Evolutionary conservation across 2,329 filamentous ascomycete species (phyloP).

Genomic region (Paraphaeosphaeria sporulosa): DNA sequence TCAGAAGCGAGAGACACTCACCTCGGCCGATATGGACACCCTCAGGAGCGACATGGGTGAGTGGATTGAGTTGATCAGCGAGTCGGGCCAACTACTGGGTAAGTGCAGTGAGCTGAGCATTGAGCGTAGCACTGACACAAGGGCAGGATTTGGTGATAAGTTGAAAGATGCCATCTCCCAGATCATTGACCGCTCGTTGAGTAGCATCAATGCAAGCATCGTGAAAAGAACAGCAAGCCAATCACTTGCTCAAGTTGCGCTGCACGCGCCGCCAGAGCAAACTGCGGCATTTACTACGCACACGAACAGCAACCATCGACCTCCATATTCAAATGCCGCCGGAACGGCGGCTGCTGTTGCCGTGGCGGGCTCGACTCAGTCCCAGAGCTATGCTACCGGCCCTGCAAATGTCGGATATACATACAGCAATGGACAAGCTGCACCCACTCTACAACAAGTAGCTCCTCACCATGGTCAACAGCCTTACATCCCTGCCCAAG

Average conservation of each 20-base stretch:
- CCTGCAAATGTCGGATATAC: conserved; percentile 26
- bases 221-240: conserved; percentile 54
- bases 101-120: conserved; percentile 41
- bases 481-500: conserved; percentile 35
- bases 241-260: conserved; percentile 49
- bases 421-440: conserved; percentile 35
- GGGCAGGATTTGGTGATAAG: conserved; percentile 56
- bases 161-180: conserved; percentile 58
- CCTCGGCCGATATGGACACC: conserved; percentile 64
- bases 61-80: conserved; percentile 73
- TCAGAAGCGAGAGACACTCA: conserved; percentile 69
- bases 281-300: conserved; percentile 28
- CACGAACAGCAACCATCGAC: conserved; percentile 32
- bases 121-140: conserved; percentile 7
- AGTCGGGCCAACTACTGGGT: conserved; percentile 73
- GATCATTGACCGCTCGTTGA: conserved; percentile 59
- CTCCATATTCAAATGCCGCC: conserved; percentile 31
- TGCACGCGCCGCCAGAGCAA: conserved; percentile 38
- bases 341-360: conserved; percentile 28
- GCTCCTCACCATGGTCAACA: conserved; percentile 37
- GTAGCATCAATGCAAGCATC: conserved; percentile 56
- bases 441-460: conserved; percentile 32
- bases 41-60: conserved; percentile 72
- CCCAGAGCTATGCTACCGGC: conserved; percentile 31
- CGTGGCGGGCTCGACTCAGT: conserved; percentile 27